A percentile compares a stretch with the other conserved stretches of the same genome.
phyloP scores from a whole-genome alignment of 176 grass and related monocot species.

The Chrysopogon serrulatus region DNA sequence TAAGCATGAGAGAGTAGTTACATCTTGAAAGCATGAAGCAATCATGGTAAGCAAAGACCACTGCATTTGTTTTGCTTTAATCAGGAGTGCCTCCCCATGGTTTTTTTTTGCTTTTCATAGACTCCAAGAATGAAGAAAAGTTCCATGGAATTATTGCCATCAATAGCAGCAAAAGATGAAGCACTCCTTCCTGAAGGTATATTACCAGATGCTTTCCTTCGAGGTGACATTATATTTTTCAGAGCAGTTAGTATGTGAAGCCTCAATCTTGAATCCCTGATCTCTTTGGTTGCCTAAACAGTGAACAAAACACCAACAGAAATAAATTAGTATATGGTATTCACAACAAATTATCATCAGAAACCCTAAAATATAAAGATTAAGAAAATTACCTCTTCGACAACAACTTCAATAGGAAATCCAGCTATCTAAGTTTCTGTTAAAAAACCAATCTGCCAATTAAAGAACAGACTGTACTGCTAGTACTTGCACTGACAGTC shows the following conservation, averaged over 20 bases:
- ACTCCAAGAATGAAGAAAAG: conserved; percentile 70
- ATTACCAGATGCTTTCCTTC: conserved; percentile 57
- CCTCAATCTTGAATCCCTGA: conserved; percentile 73
- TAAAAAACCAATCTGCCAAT: conserved; percentile 88
- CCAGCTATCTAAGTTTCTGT: conserved; percentile 77
- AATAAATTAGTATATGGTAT: conserved; percentile 24
- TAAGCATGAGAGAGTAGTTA: too few relatives aligned
- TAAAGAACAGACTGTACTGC: too few relatives aligned
- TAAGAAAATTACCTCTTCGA: conserved; percentile 54
- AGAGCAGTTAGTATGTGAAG: conserved; percentile 79
- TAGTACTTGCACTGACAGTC: too few relatives aligned
- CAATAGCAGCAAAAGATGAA: conserved; percentile 25
- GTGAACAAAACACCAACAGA: conserved; percentile 29
- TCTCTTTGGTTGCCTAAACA: conserved; percentile 71
- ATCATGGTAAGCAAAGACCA: too few relatives aligned
- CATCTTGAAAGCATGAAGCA: too few relatives aligned
- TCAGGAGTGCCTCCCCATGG: conserved; percentile 72
- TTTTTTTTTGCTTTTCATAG: conserved; percentile 91
- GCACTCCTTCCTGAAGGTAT: conserved; percentile 46
- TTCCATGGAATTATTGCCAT: conserved; percentile 48
- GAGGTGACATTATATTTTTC: conserved; percentile 54
- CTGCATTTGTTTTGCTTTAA: conserved; percentile 77
- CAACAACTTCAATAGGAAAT: conserved; percentile 70
- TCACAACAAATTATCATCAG: conserved; percentile 9
- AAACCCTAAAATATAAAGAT: neutral